These are phyloP conservation scores for Aspergillus awamori DNA, from an alignment of 2,329 filamentous ascomycete species.

Conservation along the genomic window DNA sequence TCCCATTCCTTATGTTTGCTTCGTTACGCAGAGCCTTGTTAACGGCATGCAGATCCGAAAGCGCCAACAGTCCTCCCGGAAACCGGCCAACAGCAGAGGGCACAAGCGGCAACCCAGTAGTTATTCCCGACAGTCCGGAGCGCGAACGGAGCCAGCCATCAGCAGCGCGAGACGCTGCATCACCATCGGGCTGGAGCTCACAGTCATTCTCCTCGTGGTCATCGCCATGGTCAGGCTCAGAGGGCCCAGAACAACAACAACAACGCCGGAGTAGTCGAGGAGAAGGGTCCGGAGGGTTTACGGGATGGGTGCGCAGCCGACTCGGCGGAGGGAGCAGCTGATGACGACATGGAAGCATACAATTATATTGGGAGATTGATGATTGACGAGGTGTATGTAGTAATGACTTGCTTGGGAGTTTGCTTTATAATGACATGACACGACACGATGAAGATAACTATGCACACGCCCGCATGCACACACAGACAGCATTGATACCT, in stretches of 20 bases:
- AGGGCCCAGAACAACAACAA: neutral
- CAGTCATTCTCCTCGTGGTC: slow-evolving; percentile 5
- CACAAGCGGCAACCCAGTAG: slow-evolving; percentile 22
- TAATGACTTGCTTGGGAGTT: too few relatives aligned
- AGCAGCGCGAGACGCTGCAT: neutral
- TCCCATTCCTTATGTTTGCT: slow-evolving; percentile 10
- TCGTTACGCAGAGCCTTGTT: slow-evolving; percentile 12
- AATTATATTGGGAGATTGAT: too few relatives aligned
- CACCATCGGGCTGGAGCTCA: slow-evolving; percentile 1
- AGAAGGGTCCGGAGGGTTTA: slow-evolving; percentile 22
- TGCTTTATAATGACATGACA: too few relatives aligned
- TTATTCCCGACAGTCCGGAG: slow-evolving; percentile 22
- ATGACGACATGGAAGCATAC: neutral
- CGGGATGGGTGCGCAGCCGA: slow-evolving; percentile 31
- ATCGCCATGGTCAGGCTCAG: neutral
- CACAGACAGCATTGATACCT: too few relatives aligned
- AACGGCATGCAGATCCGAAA: neutral
- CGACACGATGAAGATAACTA: too few relatives aligned
- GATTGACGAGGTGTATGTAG: too few relatives aligned
- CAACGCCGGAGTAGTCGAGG: slow-evolving; percentile 17
- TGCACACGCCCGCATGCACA: too few relatives aligned
- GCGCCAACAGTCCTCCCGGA: neutral
- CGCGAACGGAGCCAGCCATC: slow-evolving; percentile 1
- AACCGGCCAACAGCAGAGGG: slow-evolving; percentile 16
- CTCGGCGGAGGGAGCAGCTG: slow-evolving; percentile 26